Conservation (phyloP, 2,329 filamentous ascomycete genomes). For the Penicillium psychrosexuale region DNA sequence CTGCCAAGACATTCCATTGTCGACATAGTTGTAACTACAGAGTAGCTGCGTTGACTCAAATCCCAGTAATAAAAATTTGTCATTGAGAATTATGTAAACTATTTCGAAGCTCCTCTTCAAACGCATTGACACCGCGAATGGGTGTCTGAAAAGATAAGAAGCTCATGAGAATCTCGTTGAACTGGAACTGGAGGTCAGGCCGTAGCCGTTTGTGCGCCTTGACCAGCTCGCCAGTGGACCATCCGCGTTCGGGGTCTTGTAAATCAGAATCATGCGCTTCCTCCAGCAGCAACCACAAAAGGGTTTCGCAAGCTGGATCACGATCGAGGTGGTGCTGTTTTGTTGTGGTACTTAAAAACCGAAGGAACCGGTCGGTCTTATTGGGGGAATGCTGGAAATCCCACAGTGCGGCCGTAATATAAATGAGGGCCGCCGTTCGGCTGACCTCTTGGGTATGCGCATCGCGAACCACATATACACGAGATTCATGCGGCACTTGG, state of each 20-base stretch:
- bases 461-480: conserved; percentile 37
- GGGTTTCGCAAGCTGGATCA: conserved; percentile 38
- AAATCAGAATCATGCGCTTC: conserved; percentile 37
- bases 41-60: background rate
- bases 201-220: conserved; percentile 36
- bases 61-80: background rate
- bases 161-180: conserved; percentile 40
- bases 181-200: conserved; percentile 38
- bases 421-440: conserved; percentile 39
- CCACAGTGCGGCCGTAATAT: conserved; percentile 39
- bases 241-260: conserved; percentile 35
- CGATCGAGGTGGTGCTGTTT: conserved; percentile 33
- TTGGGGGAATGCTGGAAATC: conserved; percentile 32
- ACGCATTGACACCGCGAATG: conserved; percentile 32
- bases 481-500: conserved; percentile 34
- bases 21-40: background rate
- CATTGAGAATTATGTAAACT: background rate
- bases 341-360: conserved; percentile 25
- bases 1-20: conserved; percentile 12
- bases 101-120: conserved; percentile 33
- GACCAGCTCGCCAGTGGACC: conserved; percentile 38
- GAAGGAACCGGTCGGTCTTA: conserved; percentile 35
- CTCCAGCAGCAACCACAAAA: conserved; percentile 41
- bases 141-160: conserved; percentile 35
- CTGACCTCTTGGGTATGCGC: conserved; percentile 34